Base-by-base conservation (phyloP, 78 protist species). In the Emiliania huxleyi region DNA sequence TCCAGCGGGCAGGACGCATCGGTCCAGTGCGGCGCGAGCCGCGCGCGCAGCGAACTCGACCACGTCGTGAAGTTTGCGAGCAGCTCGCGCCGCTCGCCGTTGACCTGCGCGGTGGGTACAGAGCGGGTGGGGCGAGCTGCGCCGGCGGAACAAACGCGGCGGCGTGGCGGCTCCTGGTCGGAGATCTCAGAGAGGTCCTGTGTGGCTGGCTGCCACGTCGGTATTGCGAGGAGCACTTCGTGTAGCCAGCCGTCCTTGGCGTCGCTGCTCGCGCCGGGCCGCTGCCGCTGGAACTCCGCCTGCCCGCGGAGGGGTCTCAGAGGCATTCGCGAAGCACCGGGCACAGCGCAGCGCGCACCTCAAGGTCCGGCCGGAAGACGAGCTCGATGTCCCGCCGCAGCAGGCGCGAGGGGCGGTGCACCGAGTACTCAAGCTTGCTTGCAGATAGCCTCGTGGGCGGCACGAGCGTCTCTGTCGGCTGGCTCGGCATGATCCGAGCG, bases 311-410 rank as follows among this genome's bases (percentile, higher is more conserved):
- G 15, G n/a, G n/a, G n/a, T n/a, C n/a, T n/a, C n/a, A n/a, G n/a
- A n/a, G n/a, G n/a, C n/a, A n/a, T n/a, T n/a, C n/a, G n/a, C n/a
- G n/a, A n/a, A n/a, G n/a, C n/a, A n/a, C n/a, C n/a, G 62, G 62
- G 62, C 62, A 52, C 29, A 15, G 29, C 8, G 62, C 62, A 52
- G 62, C 15, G n/a, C n/a, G 62, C 62, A 52, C 62, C 62, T 52
- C 62, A 52, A 81, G 55, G 38, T 44, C 89, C 6, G 89, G 89
- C 0, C 89, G 89, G 89, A 81, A 81, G 56, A 81, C 89, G 25
- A 44, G 49, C 89, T 42, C 56, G 89, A 81, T 44, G 56, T 81
- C 89, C 1, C 23, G 23, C 1, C 52, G 89, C 38, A 81, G 89
- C 56, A 81, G 89, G 29, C 89, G 11, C 38, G 89, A 81, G 18